Base-by-base conservation (phyloP, 345 rosid genomes). In the Kandelia obovata region DNA sequence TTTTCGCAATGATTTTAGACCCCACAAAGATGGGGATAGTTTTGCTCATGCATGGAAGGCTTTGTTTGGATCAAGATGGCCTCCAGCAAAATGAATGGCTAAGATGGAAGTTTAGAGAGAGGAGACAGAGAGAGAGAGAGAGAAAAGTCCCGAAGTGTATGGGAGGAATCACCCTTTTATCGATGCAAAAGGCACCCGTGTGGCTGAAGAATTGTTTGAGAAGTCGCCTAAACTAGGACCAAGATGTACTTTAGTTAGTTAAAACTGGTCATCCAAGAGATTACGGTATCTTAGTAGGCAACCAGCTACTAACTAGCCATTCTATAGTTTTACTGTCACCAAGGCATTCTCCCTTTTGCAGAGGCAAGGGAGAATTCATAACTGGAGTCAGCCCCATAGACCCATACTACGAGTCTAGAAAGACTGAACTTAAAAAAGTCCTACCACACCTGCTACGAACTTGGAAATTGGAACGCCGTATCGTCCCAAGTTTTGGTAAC, bases 51-150 rank as follows among this genome's bases (percentile, higher is more conserved):
- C 77, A 34, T 77, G 80, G 82, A 67, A 75, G 60, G 71, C 76
- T 58, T 49, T 46, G 58, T 76, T 76, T 80, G 15, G 77, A 69
- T 0, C 75, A 53, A 19, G 65, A 78, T 68, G 62, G 60, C 65
- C 80, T 83, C 17, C 63, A 65, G 73, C 62, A 73, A 66, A 83
- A 75, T 68, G 79, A 75, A 35, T 83, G 82, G 80, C 49, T 75
- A 58, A 65, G 65, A 68, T 71, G 78, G 73, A 75, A 67, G 74
- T 75, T 77, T 46, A 72, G 76, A 58, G 73, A 68, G 37, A 62
- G 53, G 73, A 68, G 37, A n/a, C n/a, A n/a, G n/a, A 34, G 37
- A 72, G 74, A 58, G 73, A 80, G 57, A 62, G 75, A 34, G 75
- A 70, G 0, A 80, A 73, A 61, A 78, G 76, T 80, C 77, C 67